Evolutionary conservation across 2,329 filamentous ascomycete species (phyloP), one percentile per base, ranked within the genome.

Genomic region (Helicocarpus griseus): DNA sequence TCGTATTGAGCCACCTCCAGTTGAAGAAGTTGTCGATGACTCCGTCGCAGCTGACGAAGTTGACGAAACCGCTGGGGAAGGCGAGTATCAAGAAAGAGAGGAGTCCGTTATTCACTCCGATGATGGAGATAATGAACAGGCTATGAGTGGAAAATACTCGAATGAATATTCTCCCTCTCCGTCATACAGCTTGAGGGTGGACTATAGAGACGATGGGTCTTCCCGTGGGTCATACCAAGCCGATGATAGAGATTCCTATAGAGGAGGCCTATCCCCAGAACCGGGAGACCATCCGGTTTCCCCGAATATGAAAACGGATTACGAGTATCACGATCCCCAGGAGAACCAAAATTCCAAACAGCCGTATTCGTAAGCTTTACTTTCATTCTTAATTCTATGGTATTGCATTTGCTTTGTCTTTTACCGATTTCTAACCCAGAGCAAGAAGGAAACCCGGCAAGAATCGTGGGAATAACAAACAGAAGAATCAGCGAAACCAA

Each of bases 1-100:
- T 51, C 63, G 65, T 47, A 56, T 66, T 53, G 65, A 65, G 17
- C 40, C 50, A 41, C 48, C 38, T 21, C n/a, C 17, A 28, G 45
- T 43, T 17, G 54, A 59, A 33, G 43, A 45, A 39, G 48, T 49
- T 21, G 48, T 54, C 47, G 54, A 52, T 4, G 39, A 33, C 17
- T 43, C 9, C 28, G n/a, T 7, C 5, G 40, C 40, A n/a, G 39
- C 39, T 9, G 22, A 38, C 14, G 33, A 41, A 43, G n/a, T 4
- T 9, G 17, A 31, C 29, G 40, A 49, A 44, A 43, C 33, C n/a
- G 9, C 14, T 22, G 45, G 24, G 21, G 31, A 26, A 35, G 13
- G 36, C n/a, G 31, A 47, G 17, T 33, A 24, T 13, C 35, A 28
- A 21, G 43, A 40, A 19, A n/a, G n/a, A 13, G 19, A 48, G 26